These are phyloP conservation scores for Tulasnella sp. DNA, from an alignment of 768 basidiomycete species.

Conservation along the genomic window DNA sequence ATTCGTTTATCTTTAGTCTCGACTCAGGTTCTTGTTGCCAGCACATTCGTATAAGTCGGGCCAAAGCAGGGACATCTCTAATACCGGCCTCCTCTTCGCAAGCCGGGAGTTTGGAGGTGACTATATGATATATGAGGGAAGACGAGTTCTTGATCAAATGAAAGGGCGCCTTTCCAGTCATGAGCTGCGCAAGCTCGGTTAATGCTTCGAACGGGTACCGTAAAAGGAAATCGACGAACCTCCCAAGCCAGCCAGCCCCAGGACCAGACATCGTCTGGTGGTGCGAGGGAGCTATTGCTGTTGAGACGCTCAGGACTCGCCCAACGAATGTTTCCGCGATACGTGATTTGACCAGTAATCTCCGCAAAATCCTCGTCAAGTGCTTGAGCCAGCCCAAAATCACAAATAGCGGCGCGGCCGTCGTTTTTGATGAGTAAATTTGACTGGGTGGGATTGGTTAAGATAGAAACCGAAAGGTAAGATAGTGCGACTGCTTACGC, in stretches of 20 bases:
- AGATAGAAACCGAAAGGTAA: not conserved
- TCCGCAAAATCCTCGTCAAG: not conserved
- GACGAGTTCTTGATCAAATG: not conserved
- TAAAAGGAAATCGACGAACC: not conserved
- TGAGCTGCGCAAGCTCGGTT: not conserved
- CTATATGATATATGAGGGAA: not conserved
- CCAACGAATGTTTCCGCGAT: not conserved
- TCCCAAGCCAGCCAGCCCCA: not conserved
- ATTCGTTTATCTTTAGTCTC: not conserved
- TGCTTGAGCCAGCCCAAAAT: not conserved
- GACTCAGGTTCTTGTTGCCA: not conserved
- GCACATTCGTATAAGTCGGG: not conserved
- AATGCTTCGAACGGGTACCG: not conserved
- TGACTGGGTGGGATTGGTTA: not conserved
- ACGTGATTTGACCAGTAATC: not conserved
- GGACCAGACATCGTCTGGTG: not conserved
- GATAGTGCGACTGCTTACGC: not conserved
- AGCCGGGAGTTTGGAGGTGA: not conserved
- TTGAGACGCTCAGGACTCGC: not conserved
- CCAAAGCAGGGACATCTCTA: not conserved
- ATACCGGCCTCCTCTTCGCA: not conserved
- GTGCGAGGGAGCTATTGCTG: not conserved
- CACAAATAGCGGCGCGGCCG: not conserved
- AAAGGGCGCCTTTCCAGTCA: not conserved
- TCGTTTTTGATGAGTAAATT: not conserved